Conservation (phyloP, 257 asterid species). For the Sherardia arvensis region DNA sequence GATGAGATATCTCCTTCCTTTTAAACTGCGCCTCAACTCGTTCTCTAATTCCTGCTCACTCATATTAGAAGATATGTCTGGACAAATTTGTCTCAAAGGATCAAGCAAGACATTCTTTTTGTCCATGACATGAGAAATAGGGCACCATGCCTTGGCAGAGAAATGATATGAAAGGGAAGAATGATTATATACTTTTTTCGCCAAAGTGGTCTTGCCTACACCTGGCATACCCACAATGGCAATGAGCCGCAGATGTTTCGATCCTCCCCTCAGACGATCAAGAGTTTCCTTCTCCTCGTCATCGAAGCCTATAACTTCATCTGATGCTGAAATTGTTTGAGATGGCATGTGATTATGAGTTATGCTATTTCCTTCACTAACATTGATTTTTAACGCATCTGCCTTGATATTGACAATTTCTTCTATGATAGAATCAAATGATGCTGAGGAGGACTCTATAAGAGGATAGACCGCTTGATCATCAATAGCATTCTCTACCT, state of each 20-base stretch:
- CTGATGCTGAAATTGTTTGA: background rate
- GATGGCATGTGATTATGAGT: background rate
- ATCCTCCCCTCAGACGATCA: background rate
- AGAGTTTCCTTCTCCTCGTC: background rate
- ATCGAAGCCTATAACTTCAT: background rate
- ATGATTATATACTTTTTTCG: background rate
- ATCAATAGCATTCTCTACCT: background rate
- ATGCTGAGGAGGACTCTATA: background rate
- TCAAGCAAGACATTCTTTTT: too few species aligned
- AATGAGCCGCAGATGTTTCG: background rate
- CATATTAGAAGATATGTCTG: background rate
- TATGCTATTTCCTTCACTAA: background rate
- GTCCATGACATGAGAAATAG: background rate
- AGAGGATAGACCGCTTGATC: background rate
- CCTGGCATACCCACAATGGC: slow-evolving; percentile 9
- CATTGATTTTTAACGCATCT: background rate
- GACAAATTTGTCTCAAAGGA: background rate
- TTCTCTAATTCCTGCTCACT: background rate
- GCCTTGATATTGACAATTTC: background rate
- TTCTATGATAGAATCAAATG: background rate
- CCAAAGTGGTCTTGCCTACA: slow-evolving; percentile 12
- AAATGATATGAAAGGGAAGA: background rate
- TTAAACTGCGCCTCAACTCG: background rate
- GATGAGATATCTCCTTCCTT: background rate
- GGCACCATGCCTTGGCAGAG: background rate